Evolutionary conservation across 2,329 filamentous ascomycete species (phyloP).

Genomic region (Colletotrichum musae): DNA sequence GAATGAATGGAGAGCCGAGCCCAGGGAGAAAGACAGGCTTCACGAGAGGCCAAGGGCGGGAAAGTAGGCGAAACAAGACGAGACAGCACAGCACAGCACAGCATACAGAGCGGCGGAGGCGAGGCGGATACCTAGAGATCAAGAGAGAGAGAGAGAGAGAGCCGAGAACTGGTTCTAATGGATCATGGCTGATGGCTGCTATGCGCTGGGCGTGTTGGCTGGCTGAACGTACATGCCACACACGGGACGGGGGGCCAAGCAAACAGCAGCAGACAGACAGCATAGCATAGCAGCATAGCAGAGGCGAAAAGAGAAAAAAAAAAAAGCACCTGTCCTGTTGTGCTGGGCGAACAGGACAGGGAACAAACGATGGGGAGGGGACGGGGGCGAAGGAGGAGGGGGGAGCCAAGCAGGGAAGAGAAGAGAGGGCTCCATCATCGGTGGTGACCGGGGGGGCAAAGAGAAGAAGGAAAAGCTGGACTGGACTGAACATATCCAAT

Average conservation of each 20-base stretch:
- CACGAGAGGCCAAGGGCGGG: neutral
- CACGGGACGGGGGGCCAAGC: neutral
- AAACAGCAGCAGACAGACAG: conserved; percentile 1
- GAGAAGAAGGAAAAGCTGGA: conserved; percentile 1
- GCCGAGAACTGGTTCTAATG: conserved; percentile 1
- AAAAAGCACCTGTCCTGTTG: neutral
- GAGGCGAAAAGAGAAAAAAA: neutral
- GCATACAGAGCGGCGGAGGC: no score
- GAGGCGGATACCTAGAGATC: neutral
- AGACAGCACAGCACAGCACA: conserved; percentile 10
- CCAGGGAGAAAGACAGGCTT: neutral
- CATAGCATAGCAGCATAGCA: neutral
- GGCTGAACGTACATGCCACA: conserved; percentile 6
- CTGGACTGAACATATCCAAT: conserved; percentile 13
- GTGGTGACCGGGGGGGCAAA: conserved; percentile 14
- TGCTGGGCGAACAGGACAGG: neutral
- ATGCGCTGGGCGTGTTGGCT: conserved; percentile 9
- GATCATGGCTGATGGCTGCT: conserved; percentile 14
- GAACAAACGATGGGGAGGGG: neutral
- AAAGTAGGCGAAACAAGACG: no score
- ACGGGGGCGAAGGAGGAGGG: conserved; percentile 8
- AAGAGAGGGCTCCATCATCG: conserved; percentile 4
- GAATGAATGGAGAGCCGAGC: neutral
- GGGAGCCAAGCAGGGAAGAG: neutral
- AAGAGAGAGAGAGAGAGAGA: neutral